Base-by-base conservation (phyloP, 331 rosid genomes). In the Spiraea crenata region DNA sequence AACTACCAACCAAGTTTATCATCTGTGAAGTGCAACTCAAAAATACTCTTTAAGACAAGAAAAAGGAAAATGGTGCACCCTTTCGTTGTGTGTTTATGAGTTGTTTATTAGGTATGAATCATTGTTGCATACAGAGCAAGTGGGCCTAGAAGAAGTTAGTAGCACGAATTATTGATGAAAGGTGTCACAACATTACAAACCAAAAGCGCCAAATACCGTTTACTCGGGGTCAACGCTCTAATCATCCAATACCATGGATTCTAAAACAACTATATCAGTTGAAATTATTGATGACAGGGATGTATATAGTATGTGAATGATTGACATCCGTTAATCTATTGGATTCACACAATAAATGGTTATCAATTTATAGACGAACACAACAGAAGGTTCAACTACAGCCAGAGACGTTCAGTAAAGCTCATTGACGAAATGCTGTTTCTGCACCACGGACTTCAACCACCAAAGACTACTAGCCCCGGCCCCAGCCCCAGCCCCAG, bases 151-250 rank as follows among this genome's bases (percentile, higher is more conserved):
- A 20, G 41, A 45, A 69, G 44, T 11, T 54, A 3, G 57, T 3
- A 5, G 14, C 47, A 2, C 31, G 57, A 70, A 70, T 57, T 70
- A 45, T 70, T 57, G 57, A 20, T 16, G 7, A 40, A 2, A n/a
- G n/a, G 49, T 6, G 25, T 20, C 34, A 3, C 55, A 44, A 57
- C 63, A 60, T 44, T 57, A 44, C 74, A 57, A 16, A 20, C 8
- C 54, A 19, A 25, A 70, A 56, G 48, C 41, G 52, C 66, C 74
- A 70, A 70, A 68, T 15, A 42, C 66, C 57, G 57, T 70, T 44
- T 31, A 70, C 74, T 57, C 35, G 37, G 15, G 46, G 66, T 57
- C 74, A 70, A 44, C 49, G 54, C 31, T 17, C 74, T 11, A 50
- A 13, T 7, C 48, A n/a, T 9, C 5, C 11, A 13, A 9, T 10